These are phyloP conservation scores for Globisporangium echinulatum DNA, from an alignment of 352 stramenopile genomes.

Conservation along the genomic window DNA sequence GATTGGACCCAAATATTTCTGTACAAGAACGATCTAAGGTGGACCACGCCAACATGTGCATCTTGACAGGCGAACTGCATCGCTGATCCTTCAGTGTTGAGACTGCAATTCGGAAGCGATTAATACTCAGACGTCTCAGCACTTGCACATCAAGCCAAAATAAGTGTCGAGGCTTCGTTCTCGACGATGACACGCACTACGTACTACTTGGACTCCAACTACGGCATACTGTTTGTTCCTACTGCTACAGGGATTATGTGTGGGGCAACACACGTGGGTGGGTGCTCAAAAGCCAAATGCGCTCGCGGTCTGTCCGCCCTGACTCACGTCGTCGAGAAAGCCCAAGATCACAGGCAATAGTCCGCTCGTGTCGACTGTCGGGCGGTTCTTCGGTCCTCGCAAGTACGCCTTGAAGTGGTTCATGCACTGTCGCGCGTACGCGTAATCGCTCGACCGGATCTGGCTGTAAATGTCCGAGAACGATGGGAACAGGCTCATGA, in stretches of 20 bases:
- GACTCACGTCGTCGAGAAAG: slow-evolving; percentile 67
- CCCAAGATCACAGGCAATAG: slow-evolving; percentile 65
- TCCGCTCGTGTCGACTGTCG: slow-evolving; percentile 61
- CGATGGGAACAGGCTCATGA: slow-evolving; percentile 84
- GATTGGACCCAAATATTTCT: slow-evolving; percentile 3
- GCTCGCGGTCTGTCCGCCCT: slow-evolving; percentile 49
- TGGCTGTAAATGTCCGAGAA: slow-evolving; percentile 86
- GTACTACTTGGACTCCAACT: background rate
- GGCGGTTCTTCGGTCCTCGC: slow-evolving; percentile 78
- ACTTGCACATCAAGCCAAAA: background rate
- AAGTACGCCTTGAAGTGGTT: slow-evolving; percentile 83
- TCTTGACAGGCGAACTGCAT: no score
- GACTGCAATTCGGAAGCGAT: background rate
- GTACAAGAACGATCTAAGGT: background rate
- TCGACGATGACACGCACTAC: background rate
- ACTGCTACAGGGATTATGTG: background rate
- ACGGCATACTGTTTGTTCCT: background rate
- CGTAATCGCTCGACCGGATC: slow-evolving; percentile 65
- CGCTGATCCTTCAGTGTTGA: no score
- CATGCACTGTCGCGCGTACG: slow-evolving; percentile 83
- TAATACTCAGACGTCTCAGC: background rate
- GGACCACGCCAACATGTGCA: background rate
- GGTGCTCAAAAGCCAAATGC: slow-evolving; percentile 71
- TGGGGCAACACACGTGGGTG: background rate
- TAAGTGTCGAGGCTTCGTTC: background rate